Evolutionary conservation across 1,284 basidiomycete species (phyloP).

Genomic region (Moesziomyces parantarcticus): DNA sequence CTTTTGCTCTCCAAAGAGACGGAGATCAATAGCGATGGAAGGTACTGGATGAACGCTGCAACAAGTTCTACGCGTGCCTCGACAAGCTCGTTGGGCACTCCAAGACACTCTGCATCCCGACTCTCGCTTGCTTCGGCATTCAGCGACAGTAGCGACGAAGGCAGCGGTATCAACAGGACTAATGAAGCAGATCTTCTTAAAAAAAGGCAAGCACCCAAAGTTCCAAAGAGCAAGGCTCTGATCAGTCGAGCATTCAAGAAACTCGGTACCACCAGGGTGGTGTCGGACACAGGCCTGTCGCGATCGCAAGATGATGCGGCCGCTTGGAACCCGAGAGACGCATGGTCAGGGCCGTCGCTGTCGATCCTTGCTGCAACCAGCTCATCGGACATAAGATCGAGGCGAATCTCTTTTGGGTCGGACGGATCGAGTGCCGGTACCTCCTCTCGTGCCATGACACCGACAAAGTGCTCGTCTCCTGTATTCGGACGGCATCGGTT

Average conservation of each 20-base stretch:
- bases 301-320: not conserved
- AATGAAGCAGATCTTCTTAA: not conserved
- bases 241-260: slow-evolving; percentile 7
- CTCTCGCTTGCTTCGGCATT: not conserved
- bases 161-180: not conserved
- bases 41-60: not conserved
- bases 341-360: not conserved
- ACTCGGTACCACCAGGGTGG: not conserved
- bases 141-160: not conserved
- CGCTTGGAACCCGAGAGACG: not conserved
- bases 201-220: not conserved
- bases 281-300: not conserved
- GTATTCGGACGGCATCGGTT: no score
- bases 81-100: not conserved
- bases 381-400: not conserved
- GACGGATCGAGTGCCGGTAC: not conserved
- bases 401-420: not conserved
- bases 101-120: not conserved
- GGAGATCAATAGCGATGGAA: not conserved
- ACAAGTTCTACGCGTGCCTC: not conserved
- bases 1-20: not conserved
- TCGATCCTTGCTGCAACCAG: not conserved
- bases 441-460: not conserved
- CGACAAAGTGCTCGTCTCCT: not conserved
- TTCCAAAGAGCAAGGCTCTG: not conserved